A percentile compares a stretch with the other conserved stretches of the same genome.
phyloP scores from a whole-genome alignment of 208 protist genomes.

The Acanthamoeba rhysodes region DNA sequence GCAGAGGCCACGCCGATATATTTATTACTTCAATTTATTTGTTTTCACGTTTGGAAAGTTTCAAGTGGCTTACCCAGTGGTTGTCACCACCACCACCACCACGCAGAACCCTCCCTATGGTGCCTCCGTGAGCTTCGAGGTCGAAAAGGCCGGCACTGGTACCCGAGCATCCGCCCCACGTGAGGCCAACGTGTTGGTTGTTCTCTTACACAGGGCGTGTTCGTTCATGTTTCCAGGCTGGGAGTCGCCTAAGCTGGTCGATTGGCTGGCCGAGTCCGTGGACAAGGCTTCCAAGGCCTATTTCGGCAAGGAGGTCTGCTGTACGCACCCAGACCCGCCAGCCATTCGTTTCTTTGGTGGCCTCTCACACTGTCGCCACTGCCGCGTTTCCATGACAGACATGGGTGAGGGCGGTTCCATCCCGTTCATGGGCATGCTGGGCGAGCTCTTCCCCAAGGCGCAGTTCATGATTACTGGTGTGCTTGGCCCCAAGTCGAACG shows the following conservation, averaged over 20 bases:
- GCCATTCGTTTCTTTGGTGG: not conserved
- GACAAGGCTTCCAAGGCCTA: slow-evolving; percentile 91
- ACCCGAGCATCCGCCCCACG: not conserved
- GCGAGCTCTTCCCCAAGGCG: slow-evolving; percentile 93
- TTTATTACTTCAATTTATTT: too few species aligned
- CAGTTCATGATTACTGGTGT: slow-evolving; percentile 96
- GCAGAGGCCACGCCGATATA: not conserved
- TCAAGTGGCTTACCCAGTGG: not conserved
- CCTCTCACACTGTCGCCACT: too few species aligned
- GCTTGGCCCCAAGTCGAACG: not conserved
- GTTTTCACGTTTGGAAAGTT: not conserved
- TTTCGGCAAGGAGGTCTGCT: slow-evolving; percentile 92
- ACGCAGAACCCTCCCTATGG: slow-evolving; percentile 93
- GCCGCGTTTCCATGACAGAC: not conserved
- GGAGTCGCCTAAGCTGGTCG: slow-evolving; percentile 90
- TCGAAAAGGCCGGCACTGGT: slow-evolving; percentile 70
- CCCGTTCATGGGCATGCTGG: slow-evolving; percentile 90
- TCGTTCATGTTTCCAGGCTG: slow-evolving; percentile 90
- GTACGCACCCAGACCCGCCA: slow-evolving; percentile 86
- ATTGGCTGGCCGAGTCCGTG: slow-evolving; percentile 92
- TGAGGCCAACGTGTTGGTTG: not conserved
- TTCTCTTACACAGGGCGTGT: not conserved
- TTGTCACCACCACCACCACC: not conserved
- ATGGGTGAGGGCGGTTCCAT: slow-evolving; percentile 78
- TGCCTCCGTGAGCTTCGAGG: slow-evolving; percentile 92